Percentiles rank a stretch among this genome's conserved stretches.
These are phyloP conservation scores for Phaffia tasmanica DNA, from an alignment of 768 basidiomycete species.

Conservation along the genomic window DNA sequence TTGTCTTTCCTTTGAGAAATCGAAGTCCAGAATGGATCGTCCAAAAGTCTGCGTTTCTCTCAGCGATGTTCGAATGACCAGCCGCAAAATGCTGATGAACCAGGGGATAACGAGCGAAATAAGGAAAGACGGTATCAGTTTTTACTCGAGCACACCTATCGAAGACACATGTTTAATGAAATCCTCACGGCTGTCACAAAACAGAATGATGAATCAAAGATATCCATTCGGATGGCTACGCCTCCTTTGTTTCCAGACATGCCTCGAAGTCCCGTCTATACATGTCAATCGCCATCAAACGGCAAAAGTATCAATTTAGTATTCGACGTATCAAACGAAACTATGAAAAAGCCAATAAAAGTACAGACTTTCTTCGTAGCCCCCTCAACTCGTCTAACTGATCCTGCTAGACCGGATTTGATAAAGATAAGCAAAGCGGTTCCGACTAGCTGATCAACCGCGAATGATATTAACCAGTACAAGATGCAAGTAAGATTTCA, in stretches of 20 bases:
- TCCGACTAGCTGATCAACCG: constrained; percentile 64
- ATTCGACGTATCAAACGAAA: background rate
- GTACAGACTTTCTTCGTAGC: constrained; percentile 73
- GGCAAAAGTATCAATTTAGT: background rate
- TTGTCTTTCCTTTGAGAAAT: constrained; percentile 80
- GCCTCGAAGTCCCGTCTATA: constrained; percentile 48
- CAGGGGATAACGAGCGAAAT: too few relatives aligned
- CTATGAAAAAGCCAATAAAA: background rate
- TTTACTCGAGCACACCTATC: too few relatives aligned
- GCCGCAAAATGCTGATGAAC: constrained; percentile 65
- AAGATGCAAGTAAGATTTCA: constrained; percentile 9
- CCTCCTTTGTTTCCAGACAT: constrained; percentile 98
- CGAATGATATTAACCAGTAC: background rate
- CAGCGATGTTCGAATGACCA: constrained; percentile 79
- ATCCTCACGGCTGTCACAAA: constrained; percentile 61
- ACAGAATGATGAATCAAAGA: constrained; percentile 82
- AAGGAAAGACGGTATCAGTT: too few relatives aligned
- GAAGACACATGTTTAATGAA: background rate
- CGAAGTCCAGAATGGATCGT: constrained; percentile 75
- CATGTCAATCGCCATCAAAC: background rate
- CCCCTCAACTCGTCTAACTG: constrained; percentile 85
- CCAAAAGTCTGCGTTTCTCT: constrained; percentile 81
- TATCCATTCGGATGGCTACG: constrained; percentile 82
- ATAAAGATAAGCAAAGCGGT: constrained; percentile 81
- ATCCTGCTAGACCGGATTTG: constrained; percentile 59